Evolutionary conservation across 2,329 filamentous ascomycete genomes (phyloP), one percentile per base, ranked within the genome.

Genomic region (Boeremia exigua): DNA sequence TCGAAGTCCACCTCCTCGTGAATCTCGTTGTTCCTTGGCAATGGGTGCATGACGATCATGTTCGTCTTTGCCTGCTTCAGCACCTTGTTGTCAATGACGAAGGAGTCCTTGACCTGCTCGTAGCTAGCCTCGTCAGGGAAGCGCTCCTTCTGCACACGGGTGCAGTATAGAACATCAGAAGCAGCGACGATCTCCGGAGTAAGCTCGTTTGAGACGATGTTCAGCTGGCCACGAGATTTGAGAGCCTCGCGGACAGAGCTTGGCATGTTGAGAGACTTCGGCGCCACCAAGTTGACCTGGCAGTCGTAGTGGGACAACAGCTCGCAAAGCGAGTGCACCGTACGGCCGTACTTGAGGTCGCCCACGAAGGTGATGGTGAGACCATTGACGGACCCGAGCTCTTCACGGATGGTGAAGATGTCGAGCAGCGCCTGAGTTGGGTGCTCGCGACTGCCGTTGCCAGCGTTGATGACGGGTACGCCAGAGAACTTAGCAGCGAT

Each of bases 351-450:
- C 63, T 90, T 87, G 54, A 99, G 87, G 72, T 99, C 95, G 68
- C 95, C 95, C 39, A 92, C 84, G 77, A 99, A 99, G 46, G 95
- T 99, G 72, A 99, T 96, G 39, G 92, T 98, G 61, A 99, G 82
- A 48, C 94, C 94, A 72, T 94, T 93, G 53, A 98, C 94, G 0
- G 93, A 97, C 61, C 95, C 95, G 8, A 98, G 84, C 78, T 99
- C 95, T 78, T 99, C 95, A 65, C 95, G 91, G 72, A 99, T 99
- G 50, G 95, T 98, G 82, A 97, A 99, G 54, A 99, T 88, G 71
- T 99, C 95, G 19, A 99, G 82, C 84, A 99, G 95, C 0, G 95
- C 95, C 79, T 99, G 95, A 0, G 95, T 99, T 0, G 95, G 95
- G 79, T 99, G 95, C 80, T 99, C 95, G 68, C 91, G 88, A 78